phyloP scores from a whole-genome alignment of 140 eudicot genomes.

The Erigeron philadelphicus region DNA sequence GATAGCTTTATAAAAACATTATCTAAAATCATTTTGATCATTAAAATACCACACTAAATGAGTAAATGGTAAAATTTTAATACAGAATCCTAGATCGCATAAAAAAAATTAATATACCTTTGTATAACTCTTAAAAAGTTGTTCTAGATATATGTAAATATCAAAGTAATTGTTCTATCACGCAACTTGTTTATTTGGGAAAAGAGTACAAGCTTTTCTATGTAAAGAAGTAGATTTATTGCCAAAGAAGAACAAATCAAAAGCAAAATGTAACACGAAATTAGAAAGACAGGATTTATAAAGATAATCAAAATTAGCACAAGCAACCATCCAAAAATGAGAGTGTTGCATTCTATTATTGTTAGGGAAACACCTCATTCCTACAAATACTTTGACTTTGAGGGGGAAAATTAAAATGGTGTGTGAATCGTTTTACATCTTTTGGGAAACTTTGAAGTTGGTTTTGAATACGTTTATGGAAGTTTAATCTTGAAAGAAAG shows the following conservation, averaged over 20 bases:
- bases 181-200: background rate
- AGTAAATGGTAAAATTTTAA: too few relatives aligned
- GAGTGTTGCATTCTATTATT: slow-evolving; percentile 2
- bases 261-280: slow-evolving; percentile 23
- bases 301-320: slow-evolving; percentile 20
- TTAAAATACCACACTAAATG: too few relatives aligned
- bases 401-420: background rate
- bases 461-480: background rate
- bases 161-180: background rate
- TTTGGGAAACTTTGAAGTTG: slow-evolving; percentile 11
- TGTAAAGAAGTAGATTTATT: background rate
- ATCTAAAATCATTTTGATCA: too few relatives aligned
- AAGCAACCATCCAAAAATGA: slow-evolving; percentile 15
- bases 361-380: slow-evolving; percentile 5
- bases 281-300: background rate
- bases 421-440: background rate
- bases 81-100: too few relatives aligned
- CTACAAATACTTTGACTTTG: background rate
- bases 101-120: too few relatives aligned
- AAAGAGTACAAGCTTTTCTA: background rate
- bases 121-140: too few relatives aligned
- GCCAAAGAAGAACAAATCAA: slow-evolving; percentile 9
- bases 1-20: too few relatives aligned
- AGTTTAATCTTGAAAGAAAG: background rate
- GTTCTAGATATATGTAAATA: too few relatives aligned